A percentile compares a stretch with the other conserved stretches of the same genome.
Evolutionary conservation across 306 rosid species (phyloP).

Genomic region (Psophocarpus tetragonolobus): DNA sequence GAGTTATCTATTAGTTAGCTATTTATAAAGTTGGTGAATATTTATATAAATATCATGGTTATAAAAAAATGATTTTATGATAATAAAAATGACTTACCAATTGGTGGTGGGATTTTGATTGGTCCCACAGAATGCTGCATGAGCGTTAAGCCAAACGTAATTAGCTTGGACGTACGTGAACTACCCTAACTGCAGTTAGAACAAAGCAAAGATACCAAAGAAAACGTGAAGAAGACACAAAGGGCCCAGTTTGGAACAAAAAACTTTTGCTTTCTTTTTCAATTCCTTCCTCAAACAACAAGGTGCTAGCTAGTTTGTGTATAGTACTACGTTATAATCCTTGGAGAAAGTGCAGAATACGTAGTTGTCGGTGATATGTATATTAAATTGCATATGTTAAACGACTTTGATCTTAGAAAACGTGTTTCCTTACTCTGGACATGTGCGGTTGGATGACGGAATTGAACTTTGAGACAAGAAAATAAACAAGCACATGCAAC

Average conservation of each 20-base stretch:
- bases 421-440: constrained; percentile 39
- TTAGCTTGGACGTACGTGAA: constrained; percentile 42
- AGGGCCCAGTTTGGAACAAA: constrained; percentile 40
- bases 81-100: constrained; percentile 47
- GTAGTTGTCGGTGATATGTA: constrained; percentile 66
- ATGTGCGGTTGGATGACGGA: constrained; percentile 32
- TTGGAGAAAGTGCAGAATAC: constrained; percentile 33
- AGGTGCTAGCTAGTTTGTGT: background rate
- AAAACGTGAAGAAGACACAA: constrained; percentile 27
- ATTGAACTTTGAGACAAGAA: constrained; percentile 30
- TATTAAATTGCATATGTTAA: constrained; percentile 35
- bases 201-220: constrained; percentile 33
- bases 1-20: too few relatives aligned
- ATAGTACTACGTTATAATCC: background rate
- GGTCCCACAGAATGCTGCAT: constrained; percentile 87
- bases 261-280: constrained; percentile 12
- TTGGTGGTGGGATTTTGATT: constrained; percentile 63
- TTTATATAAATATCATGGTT: too few relatives aligned
- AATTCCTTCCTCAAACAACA: background rate
- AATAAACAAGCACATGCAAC: constrained; percentile 47
- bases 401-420: constrained; percentile 27
- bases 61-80: too few relatives aligned
- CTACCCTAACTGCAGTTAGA: constrained; percentile 31
- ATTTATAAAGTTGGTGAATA: too few relatives aligned
- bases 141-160: constrained; percentile 65